Percentiles rank a stretch among this genome's conserved stretches.
Evolutionary conservation across 495 filamentous ascomycete genomes (phyloP).

Genomic region (Penicillium goetzii): DNA sequence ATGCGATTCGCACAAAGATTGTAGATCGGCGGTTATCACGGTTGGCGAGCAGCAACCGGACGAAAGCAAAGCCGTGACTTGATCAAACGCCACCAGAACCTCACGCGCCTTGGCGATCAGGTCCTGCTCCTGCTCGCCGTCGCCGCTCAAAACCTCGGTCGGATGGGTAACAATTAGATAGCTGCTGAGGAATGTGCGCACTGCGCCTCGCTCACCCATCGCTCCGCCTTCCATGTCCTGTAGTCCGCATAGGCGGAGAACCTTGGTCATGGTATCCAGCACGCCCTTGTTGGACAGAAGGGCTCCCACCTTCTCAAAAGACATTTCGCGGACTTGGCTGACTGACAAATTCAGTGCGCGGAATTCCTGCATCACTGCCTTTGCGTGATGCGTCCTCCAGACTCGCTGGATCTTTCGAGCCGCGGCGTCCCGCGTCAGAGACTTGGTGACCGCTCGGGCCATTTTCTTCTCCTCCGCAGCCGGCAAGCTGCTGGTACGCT

Average conservation of each 20-base stretch:
- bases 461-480: constrained; percentile 61
- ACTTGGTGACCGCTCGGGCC: constrained; percentile 39
- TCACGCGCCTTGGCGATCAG: constrained; percentile 87
- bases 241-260: constrained; percentile 78
- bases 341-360: constrained; percentile 70
- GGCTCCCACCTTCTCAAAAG: constrained; percentile 79
- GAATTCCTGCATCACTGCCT: constrained; percentile 67
- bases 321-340: constrained; percentile 69
- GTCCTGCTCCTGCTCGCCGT: constrained; percentile 85
- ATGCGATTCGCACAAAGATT: constrained; percentile 62
- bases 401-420: constrained; percentile 73
- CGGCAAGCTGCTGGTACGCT: constrained; percentile 66
- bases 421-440: constrained; percentile 67
- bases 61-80: constrained; percentile 64
- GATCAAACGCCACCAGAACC: constrained; percentile 81
- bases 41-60: constrained; percentile 51
- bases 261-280: constrained; percentile 66
- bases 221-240: constrained; percentile 70
- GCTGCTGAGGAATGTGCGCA: constrained; percentile 88
- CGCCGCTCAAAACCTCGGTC: constrained; percentile 83
- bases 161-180: constrained; percentile 94
- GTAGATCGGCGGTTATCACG: constrained; percentile 46
- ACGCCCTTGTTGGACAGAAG: constrained; percentile 78
- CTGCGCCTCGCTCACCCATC: constrained; percentile 74
- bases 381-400: constrained; percentile 69